These are phyloP conservation scores for Panellus pusillus DNA, from an alignment of 768 basidiomycete genomes.

Conservation along the genomic window DNA sequence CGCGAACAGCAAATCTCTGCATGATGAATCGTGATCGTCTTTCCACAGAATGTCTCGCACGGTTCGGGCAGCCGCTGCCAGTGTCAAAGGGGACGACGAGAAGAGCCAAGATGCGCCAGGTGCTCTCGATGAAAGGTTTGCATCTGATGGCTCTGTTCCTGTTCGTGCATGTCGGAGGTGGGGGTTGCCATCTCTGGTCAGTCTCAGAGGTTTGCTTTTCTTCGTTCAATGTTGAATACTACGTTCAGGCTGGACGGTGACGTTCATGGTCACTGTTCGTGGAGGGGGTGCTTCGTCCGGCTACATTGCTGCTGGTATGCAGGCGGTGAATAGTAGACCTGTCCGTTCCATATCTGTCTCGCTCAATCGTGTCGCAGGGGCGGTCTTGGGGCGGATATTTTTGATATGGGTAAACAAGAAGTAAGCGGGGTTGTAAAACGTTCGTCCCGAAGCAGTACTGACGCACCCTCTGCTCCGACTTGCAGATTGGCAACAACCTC, in stretches of 20 bases:
- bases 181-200: slow-evolving; percentile 50
- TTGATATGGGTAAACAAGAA: slow-evolving; percentile 57
- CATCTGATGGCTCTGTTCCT: slow-evolving; percentile 46
- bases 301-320: slow-evolving; percentile 51
- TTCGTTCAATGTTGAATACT: neutral
- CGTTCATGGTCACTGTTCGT: slow-evolving; percentile 44
- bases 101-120: slow-evolving; percentile 44
- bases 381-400: slow-evolving; percentile 53
- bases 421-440: slow-evolving; percentile 24
- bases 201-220: neutral
- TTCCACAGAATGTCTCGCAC: slow-evolving; percentile 14
- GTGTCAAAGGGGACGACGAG: slow-evolving; percentile 19
- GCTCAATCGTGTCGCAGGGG: slow-evolving; percentile 35
- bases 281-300: slow-evolving; percentile 49
- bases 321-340: slow-evolving; percentile 3
- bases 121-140: slow-evolving; percentile 39
- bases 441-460: neutral
- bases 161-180: slow-evolving; percentile 47
- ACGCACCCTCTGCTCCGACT: neutral
- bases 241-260: slow-evolving; percentile 52
- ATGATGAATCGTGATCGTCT: too few species aligned
- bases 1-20: neutral
- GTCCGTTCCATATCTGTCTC: neutral
- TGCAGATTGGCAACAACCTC: slow-evolving; percentile 51
- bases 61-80: slow-evolving; percentile 25